Conservation (phyloP, 1,284 basidiomycete species). For the Leucoagaricus sp. region DNA sequence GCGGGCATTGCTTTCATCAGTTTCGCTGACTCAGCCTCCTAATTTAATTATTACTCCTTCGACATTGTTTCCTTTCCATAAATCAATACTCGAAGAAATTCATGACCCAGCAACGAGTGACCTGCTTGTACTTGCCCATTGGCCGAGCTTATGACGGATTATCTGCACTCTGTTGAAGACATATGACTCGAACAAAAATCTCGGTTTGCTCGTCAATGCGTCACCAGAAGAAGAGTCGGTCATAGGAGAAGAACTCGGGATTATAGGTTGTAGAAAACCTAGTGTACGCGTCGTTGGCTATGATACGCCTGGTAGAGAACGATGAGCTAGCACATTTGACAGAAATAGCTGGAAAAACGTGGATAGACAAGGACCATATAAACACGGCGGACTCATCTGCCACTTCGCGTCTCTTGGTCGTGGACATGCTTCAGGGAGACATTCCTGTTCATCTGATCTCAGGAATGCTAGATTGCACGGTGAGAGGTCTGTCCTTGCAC, state of each 20-base stretch:
- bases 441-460: conserved; percentile 87
- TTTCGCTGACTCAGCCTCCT: background rate
- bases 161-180: conserved; percentile 88
- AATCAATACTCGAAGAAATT: conserved; percentile 61
- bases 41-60: background rate
- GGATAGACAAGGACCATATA: conserved; percentile 84
- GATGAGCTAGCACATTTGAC: conserved; percentile 49
- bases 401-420: conserved; percentile 92
- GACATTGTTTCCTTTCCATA: conserved; percentile 58
- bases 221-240: conserved; percentile 86
- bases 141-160: conserved; percentile 81
- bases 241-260: conserved; percentile 90
- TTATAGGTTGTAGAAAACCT: conserved; percentile 88
- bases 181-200: conserved; percentile 85
- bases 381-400: conserved; percentile 88
- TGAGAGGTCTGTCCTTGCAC: conserved; percentile 62
- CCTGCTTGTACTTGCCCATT: conserved; percentile 83
- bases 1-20: background rate
- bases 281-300: conserved; percentile 85
- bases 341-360: background rate
- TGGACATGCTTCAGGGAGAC: conserved; percentile 90
- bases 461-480: conserved; percentile 95
- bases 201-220: conserved; percentile 90
- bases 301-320: conserved; percentile 80
- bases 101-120: conserved; percentile 83